Conservation (phyloP, 441 rosid genomes). For the Gossypium davidsonii region DNA sequence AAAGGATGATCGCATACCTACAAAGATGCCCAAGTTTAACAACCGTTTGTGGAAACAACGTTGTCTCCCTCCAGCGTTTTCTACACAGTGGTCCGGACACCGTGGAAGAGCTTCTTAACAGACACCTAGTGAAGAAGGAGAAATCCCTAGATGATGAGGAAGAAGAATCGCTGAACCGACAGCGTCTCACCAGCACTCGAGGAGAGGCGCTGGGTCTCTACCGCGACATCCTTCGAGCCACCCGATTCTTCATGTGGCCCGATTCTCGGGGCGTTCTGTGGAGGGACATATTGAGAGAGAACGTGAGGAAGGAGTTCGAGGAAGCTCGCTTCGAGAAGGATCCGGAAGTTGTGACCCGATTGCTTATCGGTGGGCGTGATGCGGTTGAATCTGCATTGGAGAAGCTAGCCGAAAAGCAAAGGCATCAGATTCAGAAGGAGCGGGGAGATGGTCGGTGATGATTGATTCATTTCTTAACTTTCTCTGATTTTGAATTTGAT, state of each 20-base stretch:
- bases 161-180: constrained; percentile 48
- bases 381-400: constrained; percentile 66
- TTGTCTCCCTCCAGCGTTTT: constrained; percentile 17
- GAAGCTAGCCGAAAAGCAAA: constrained; percentile 68
- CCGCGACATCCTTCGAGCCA: constrained; percentile 73
- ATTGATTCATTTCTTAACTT: not conserved
- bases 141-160: constrained; percentile 50
- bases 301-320: constrained; percentile 78
- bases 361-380: constrained; percentile 74
- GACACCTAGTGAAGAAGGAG: constrained; percentile 65
- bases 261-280: constrained; percentile 64
- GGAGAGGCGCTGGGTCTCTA: constrained; percentile 72
- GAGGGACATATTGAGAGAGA: constrained; percentile 74
- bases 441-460: constrained; percentile 24
- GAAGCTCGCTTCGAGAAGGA: constrained; percentile 73
- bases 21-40: constrained; percentile 40
- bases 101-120: constrained; percentile 66
- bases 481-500: not conserved
- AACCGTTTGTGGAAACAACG: not conserved
- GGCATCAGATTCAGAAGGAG: constrained; percentile 51
- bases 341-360: constrained; percentile 63
- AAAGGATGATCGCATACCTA: constrained; percentile 28
- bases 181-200: constrained; percentile 57
- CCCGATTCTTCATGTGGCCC: constrained; percentile 70
- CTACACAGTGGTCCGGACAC: constrained; percentile 78